phyloP scores from a whole-genome alignment of 2,329 filamentous ascomycete genomes.

The Nemania diffusa region DNA sequence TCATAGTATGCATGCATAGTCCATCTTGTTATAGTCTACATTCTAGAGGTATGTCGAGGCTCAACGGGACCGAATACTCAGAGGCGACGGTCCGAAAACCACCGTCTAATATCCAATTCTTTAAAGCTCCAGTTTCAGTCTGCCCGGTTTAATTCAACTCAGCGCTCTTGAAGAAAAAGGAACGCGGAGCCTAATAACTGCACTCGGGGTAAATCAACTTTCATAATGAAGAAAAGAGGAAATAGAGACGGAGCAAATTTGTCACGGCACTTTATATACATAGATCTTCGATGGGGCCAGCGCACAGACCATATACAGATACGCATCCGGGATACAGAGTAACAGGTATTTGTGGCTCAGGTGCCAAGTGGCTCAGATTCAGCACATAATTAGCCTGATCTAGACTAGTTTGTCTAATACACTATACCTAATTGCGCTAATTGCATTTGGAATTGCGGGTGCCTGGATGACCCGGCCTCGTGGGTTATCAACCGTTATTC shows the following conservation, averaged over 20 bases:
- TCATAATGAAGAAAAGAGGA: conserved; percentile 52
- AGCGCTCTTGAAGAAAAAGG: conserved; percentile 53
- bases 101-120: conserved; percentile 69
- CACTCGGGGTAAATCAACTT: conserved; percentile 67
- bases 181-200: conserved; percentile 66
- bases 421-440: neutral
- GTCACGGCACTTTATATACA: conserved; percentile 20
- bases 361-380: neutral
- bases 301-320: conserved; percentile 33
- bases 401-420: neutral
- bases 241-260: conserved; percentile 24
- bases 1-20: neutral
- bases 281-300: conserved; percentile 17
- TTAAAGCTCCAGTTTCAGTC: conserved; percentile 68
- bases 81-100: conserved; percentile 42
- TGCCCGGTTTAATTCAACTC: conserved; percentile 70
- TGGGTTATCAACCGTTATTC: conserved; percentile 28
- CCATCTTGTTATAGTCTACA: neutral
- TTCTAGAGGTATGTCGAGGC: conserved; percentile 47
- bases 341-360: neutral
- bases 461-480: conserved; percentile 25
- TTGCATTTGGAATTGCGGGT: conserved; percentile 38
- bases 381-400: neutral
- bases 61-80: conserved; percentile 72
- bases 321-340: no score